phyloP scores from a whole-genome alignment of 73 alveolate genomes.

The Paramecium sonneborni region DNA sequence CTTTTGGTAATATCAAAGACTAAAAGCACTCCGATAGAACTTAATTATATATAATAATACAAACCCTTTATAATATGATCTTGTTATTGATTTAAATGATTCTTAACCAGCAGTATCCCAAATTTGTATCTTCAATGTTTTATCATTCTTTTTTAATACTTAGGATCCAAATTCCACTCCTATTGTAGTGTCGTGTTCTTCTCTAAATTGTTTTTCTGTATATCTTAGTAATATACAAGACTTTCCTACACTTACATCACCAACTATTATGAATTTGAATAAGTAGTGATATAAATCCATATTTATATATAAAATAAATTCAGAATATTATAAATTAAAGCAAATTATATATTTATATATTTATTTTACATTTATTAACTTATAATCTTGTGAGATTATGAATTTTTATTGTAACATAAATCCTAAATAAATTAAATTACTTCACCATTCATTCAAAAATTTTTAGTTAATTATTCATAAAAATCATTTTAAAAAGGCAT shows the following conservation, averaged over 20 bases:
- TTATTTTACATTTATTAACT: not conserved
- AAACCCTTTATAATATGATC: slow-evolving; percentile 61
- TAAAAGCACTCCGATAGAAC: slow-evolving; percentile 89
- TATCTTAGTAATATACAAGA: slow-evolving; percentile 69
- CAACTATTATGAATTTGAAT: slow-evolving; percentile 64
- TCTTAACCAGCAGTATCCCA: slow-evolving; percentile 92
- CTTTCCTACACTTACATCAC: slow-evolving; percentile 71
- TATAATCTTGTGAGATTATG: not conserved
- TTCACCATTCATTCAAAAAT: not conserved
- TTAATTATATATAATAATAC: not conserved
- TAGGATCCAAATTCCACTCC: slow-evolving; percentile 74
- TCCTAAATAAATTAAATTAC: not conserved
- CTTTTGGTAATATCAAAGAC: slow-evolving; percentile 90
- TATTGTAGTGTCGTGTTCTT: slow-evolving; percentile 73
- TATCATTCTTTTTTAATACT: slow-evolving; percentile 67
- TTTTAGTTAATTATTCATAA: not conserved
- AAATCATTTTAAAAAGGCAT: not conserved
- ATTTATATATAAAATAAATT: not conserved
- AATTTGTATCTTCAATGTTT: slow-evolving; percentile 83
- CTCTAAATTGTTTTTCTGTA: slow-evolving; percentile 70
- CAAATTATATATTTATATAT: no score
- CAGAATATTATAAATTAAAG: not conserved
- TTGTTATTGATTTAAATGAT: slow-evolving; percentile 8
- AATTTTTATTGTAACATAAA: not conserved
- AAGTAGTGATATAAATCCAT: slow-evolving; percentile 61